These are phyloP conservation scores for Aphanomyces cochlioides DNA, from an alignment of 352 stramenopile species.

Conservation along the genomic window DNA sequence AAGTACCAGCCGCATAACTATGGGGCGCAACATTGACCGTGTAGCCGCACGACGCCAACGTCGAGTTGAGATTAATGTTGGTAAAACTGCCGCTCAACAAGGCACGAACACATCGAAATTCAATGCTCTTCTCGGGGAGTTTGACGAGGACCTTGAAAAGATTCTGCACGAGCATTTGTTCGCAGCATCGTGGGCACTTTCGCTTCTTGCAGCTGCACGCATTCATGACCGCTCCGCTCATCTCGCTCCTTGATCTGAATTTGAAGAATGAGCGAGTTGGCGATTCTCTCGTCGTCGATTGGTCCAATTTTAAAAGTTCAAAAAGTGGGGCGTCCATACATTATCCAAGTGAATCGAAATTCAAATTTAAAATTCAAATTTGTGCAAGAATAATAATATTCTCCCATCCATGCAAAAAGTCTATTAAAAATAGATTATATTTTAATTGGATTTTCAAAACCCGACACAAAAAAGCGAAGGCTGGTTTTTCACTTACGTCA, in stretches of 20 bases:
- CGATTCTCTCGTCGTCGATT: neutral
- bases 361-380: slow-evolving; percentile 21
- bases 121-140: slow-evolving; percentile 31
- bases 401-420: neutral
- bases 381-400: slow-evolving; percentile 4
- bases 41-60: slow-evolving; percentile 28
- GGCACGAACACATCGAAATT: slow-evolving; percentile 28
- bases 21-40: slow-evolving; percentile 29
- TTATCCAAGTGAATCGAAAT: slow-evolving; percentile 13
- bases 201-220: slow-evolving; percentile 30
- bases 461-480: neutral
- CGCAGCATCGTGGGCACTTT: slow-evolving; percentile 30
- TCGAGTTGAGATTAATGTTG: slow-evolving; percentile 31
- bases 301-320: slow-evolving; percentile 24
- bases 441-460: slow-evolving; percentile 4
- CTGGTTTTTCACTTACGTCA: slow-evolving; percentile 15
- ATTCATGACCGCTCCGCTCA: slow-evolving; percentile 25
- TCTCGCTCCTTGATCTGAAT: neutral
- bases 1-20: slow-evolving; percentile 27
- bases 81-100: slow-evolving; percentile 29
- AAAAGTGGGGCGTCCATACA: neutral
- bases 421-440: slow-evolving; percentile 7
- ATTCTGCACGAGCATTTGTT: slow-evolving; percentile 33
- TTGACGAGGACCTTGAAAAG: slow-evolving; percentile 30
- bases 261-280: slow-evolving; percentile 1